Conservation (phyloP, 2,329 filamentous ascomycete species). For the Pestalotiopsis sp. region DNA sequence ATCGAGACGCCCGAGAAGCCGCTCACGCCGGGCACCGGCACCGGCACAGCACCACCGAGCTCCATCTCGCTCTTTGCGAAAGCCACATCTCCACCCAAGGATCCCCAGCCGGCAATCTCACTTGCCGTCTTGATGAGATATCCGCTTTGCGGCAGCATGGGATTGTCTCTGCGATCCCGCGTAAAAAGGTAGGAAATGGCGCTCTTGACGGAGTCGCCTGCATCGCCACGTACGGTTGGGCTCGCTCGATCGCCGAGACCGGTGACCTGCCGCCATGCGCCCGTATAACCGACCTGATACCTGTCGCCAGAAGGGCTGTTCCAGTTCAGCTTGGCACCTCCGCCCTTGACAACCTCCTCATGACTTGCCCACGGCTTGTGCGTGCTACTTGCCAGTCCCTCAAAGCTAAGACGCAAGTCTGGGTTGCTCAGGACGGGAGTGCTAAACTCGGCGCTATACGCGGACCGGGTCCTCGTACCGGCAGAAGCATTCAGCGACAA, state of each 20-base stretch:
- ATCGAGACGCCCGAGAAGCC: slow-evolving; percentile 79
- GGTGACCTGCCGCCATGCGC: slow-evolving; percentile 87
- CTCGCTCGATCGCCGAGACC: slow-evolving; percentile 75
- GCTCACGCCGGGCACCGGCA: slow-evolving; percentile 70
- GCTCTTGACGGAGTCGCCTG: slow-evolving; percentile 89
- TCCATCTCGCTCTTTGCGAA: slow-evolving; percentile 94
- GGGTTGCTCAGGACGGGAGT: slow-evolving; percentile 85
- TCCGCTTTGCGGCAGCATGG: slow-evolving; percentile 80
- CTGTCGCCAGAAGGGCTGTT: slow-evolving; percentile 63
- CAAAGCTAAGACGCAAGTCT: slow-evolving; percentile 76
- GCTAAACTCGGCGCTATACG: slow-evolving; percentile 85
- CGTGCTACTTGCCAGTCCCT: slow-evolving; percentile 80
- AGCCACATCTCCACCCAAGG: slow-evolving; percentile 84
- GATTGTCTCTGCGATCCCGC: slow-evolving; percentile 80
- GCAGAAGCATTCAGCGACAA: slow-evolving; percentile 84
- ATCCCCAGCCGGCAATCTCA: slow-evolving; percentile 86
- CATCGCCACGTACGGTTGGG: slow-evolving; percentile 79
- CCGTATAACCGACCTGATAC: slow-evolving; percentile 80
- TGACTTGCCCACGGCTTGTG: slow-evolving; percentile 93
- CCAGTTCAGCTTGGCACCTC: slow-evolving; percentile 77
- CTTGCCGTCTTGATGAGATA: slow-evolving; percentile 78
- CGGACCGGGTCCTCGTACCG: slow-evolving; percentile 87
- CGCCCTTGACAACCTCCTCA: slow-evolving; percentile 84
- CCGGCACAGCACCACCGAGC: slow-evolving; percentile 72
- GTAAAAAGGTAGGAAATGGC: slow-evolving; percentile 81